These are phyloP conservation scores for Saussurea involucrata DNA, from an alignment of 129 eudicot species.

Conservation along the genomic window DNA sequence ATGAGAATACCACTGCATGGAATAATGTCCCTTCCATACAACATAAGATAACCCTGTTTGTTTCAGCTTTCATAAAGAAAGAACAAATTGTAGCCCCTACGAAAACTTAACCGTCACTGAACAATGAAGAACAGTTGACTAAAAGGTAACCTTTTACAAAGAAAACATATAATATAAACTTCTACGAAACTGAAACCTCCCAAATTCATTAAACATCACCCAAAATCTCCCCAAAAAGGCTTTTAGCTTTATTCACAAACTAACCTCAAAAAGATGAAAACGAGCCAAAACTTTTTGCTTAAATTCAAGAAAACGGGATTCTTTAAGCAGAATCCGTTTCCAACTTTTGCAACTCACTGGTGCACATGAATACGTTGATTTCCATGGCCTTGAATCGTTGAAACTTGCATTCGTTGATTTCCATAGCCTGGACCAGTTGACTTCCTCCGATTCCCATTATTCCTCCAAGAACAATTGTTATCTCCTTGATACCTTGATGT, in stretches of 20 bases:
- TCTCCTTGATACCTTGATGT: conserved; percentile 24
- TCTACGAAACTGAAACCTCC: not conserved
- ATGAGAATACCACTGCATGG: too few species aligned
- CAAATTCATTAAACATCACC: not conserved
- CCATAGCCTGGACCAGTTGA: conserved; percentile 8
- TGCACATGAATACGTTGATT: conserved; percentile 16
- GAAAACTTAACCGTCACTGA: not conserved
- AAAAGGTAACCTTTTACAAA: not conserved
- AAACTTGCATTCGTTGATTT: conserved; percentile 14
- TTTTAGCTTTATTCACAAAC: conserved; percentile 9
- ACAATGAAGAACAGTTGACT: not conserved
- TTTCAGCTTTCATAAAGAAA: not conserved
- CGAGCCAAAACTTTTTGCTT: not conserved
- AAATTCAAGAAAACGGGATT: conserved; percentile 10
- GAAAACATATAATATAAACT: not conserved
- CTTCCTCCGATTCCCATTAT: conserved; percentile 23
- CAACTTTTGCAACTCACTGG: conserved; percentile 7
- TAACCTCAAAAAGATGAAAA: not conserved
- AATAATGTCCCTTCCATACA: too few species aligned
- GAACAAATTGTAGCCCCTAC: not conserved
- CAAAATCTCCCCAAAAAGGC: not conserved
- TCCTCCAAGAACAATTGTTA: conserved; percentile 19
- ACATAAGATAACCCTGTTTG: not conserved
- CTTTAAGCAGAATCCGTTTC: not conserved
- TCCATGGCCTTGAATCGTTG: conserved; percentile 13